phyloP scores from a whole-genome alignment of 2,329 filamentous ascomycete genomes.

The Dichotomopilus funicola region DNA sequence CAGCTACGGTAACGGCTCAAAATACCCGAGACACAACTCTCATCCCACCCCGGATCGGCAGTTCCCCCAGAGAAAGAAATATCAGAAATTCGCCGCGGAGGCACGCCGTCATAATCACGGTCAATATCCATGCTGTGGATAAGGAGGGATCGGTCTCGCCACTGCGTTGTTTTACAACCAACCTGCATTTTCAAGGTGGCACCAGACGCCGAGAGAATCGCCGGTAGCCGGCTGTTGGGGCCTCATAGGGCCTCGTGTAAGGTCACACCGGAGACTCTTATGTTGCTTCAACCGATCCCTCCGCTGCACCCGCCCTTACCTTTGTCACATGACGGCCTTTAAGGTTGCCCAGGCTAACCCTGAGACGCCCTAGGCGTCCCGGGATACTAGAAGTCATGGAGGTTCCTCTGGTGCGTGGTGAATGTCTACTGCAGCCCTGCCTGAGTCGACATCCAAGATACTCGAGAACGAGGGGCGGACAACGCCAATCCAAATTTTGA shows the following conservation, averaged over 20 bases:
- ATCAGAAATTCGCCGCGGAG: no score
- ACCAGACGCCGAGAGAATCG: conserved; percentile 1
- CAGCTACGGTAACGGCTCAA: no score
- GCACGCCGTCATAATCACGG: no score
- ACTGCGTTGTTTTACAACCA: conserved; percentile 1
- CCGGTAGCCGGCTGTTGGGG: conserved; percentile 2
- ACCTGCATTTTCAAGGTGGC: conserved; percentile 7
- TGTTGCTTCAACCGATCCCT: background rate
- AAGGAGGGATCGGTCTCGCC: conserved; percentile 1
- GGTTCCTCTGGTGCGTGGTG: no score
- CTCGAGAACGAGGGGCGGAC: no score
- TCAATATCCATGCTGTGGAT: conserved; percentile 1
- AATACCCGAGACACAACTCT: no score
- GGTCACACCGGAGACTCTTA: background rate
- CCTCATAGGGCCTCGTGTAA: background rate
- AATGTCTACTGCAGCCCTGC: no score
- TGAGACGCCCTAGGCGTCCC: background rate
- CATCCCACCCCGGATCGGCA: no score
- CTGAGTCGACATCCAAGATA: no score
- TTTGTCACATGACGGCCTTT: background rate
- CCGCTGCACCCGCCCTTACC: background rate
- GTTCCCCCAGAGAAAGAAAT: no score
- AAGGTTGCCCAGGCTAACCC: background rate
- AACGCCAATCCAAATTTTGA: no score
- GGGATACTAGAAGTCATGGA: no score